Percentiles rank a stretch among this genome's conserved stretches.
phyloP scores from a whole-genome alignment of 2,329 filamentous ascomycete genomes.

The Diaporthe sp. region DNA sequence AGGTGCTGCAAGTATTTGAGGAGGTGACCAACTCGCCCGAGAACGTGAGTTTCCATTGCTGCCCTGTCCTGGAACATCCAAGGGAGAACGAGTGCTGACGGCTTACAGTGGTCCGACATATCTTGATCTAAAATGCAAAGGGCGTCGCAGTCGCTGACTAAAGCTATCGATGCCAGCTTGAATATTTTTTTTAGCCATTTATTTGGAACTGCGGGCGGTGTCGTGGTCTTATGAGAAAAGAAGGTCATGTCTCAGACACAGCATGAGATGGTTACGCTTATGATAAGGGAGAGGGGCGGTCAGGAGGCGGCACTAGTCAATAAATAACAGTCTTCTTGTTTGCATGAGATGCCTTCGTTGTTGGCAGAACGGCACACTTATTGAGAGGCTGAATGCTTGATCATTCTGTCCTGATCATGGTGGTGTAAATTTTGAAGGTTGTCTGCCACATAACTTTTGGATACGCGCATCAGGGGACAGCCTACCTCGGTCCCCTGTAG shows the following conservation, averaged over 20 bases:
- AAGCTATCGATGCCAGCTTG: neutral
- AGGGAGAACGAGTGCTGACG: neutral
- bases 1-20: constrained; percentile 83
- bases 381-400: neutral
- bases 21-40: constrained; percentile 78
- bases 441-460: neutral
- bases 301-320: neutral
- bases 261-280: neutral
- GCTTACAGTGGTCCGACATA: constrained; percentile 38
- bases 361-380: neutral
- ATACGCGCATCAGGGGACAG: neutral
- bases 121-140: constrained; percentile 12
- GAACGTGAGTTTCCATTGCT: constrained; percentile 56
- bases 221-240: neutral
- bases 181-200: neutral
- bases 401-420: neutral
- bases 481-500: neutral
- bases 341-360: neutral
- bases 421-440: neutral
- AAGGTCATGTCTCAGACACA: constrained; percentile 12
- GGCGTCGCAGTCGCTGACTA: neutral
- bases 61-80: neutral
- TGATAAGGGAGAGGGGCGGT: neutral
- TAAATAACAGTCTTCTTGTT: neutral
- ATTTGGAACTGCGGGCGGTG: neutral